Conservation (phyloP, 345 rosid genomes). For the Acer campestre region DNA sequence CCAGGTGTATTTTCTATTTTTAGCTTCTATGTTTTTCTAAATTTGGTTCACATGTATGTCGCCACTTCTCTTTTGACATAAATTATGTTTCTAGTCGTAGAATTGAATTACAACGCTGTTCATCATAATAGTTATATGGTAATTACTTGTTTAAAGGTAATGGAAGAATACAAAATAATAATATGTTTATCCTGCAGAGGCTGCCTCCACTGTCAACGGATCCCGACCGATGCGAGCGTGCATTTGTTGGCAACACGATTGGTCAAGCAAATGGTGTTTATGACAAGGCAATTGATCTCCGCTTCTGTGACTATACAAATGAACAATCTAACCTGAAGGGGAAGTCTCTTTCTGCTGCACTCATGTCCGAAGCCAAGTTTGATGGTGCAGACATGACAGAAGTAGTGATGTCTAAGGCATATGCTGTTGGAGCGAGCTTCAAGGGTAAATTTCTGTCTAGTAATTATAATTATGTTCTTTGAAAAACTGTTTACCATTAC, state of each 20-base stretch:
- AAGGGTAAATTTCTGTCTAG: conserved; percentile 52
- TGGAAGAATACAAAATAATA: conserved; percentile 15
- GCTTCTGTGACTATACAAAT: conserved; percentile 84
- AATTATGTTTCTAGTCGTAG: not conserved
- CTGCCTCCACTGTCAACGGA: conserved; percentile 93
- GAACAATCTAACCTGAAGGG: conserved; percentile 89
- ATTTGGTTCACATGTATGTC: not conserved
- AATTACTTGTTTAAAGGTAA: not conserved
- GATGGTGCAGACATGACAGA: conserved; percentile 98
- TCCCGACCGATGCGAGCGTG: conserved; percentile 84
- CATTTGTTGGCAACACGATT: conserved; percentile 90
- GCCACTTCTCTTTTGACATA: not conserved
- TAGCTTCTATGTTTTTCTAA: not conserved
- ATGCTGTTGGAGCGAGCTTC: conserved; percentile 96
- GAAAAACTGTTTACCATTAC: not conserved
- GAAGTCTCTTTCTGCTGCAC: conserved; percentile 91
- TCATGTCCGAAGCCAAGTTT: conserved; percentile 93
- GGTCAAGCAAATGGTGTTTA: conserved; percentile 99
- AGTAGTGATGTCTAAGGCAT: conserved; percentile 98
- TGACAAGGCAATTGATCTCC: conserved; percentile 94
- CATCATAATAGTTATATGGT: not conserved
- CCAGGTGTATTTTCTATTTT: not conserved
- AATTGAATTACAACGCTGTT: not conserved
- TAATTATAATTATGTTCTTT: not conserved
- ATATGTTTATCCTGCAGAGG: conserved; percentile 55